Conservation (phyloP, 371 early-diverging fungal genomes). For the Basidiobolus meristosporus region DNA sequence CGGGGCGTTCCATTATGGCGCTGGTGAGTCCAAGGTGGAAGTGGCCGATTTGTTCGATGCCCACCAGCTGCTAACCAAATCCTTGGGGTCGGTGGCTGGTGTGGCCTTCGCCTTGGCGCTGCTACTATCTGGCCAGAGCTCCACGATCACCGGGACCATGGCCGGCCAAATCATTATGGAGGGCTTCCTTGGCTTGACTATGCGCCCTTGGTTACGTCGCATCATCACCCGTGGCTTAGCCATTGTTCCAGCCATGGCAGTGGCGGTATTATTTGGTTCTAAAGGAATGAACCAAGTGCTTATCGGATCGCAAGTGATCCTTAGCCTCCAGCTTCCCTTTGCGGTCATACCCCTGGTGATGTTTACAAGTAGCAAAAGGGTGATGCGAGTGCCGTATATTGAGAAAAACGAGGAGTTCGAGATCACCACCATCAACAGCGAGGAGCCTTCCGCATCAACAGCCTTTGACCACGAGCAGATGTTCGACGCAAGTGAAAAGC, state of each 20-base stretch:
- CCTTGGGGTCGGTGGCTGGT: conserved; percentile 29
- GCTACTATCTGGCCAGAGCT: conserved; percentile 43
- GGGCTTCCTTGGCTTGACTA: conserved; percentile 35
- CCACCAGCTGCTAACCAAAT: conserved; percentile 23
- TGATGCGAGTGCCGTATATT: no score
- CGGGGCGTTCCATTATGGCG: conserved; percentile 29
- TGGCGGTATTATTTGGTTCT: conserved; percentile 28
- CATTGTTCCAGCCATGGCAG: conserved; percentile 42
- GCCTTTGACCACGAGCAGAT: no score
- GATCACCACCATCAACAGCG: no score
- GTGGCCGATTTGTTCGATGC: conserved; percentile 32
- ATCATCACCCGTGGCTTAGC: conserved; percentile 42
- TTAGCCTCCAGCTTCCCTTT: conserved; percentile 49
- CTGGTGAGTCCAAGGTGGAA: conserved; percentile 9
- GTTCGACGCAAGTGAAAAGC: no score
- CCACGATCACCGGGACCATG: conserved; percentile 56
- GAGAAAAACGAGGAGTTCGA: no score
- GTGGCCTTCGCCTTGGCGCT: conserved; percentile 48
- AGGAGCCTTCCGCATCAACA: no score
- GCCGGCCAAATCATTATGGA: conserved; percentile 59
- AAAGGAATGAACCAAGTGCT: conserved; percentile 13
- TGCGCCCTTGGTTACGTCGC: conserved; percentile 49
- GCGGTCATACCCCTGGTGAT: conserved; percentile 51
- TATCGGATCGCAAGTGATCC: conserved; percentile 14
- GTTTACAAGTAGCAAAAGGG: conserved; percentile 11